Percentiles rank a stretch among this genome's conserved stretches.
Evolutionary conservation across 2,329 filamentous ascomycete species (phyloP).

Genomic region (Tothia fuscella): DNA sequence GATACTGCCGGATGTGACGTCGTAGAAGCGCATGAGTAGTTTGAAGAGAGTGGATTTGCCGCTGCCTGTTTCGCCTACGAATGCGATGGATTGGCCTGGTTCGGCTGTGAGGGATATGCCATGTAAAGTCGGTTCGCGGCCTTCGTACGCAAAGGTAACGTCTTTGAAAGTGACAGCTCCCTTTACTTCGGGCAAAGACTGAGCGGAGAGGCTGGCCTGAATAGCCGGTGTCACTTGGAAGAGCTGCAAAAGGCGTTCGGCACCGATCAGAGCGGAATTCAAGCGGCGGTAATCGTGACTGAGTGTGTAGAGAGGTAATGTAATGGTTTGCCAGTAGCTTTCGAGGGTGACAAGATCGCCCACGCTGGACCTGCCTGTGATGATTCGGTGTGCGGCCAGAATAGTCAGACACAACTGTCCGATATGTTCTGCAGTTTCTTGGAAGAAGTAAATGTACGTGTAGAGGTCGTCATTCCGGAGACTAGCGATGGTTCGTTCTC

Average conservation of each 20-base stretch:
- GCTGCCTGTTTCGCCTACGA: constrained; percentile 50
- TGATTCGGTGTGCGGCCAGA: no score
- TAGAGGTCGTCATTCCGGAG: no score
- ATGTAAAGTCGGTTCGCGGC: constrained; percentile 38
- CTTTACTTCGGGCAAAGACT: constrained; percentile 30
- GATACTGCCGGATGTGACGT: constrained; percentile 40
- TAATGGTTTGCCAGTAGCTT: no score
- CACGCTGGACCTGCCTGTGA: no score
- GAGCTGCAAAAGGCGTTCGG: constrained; percentile 47
- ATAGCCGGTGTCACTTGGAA: constrained; percentile 47
- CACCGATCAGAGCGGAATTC: constrained; percentile 46
- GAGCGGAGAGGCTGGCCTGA: constrained; percentile 34
- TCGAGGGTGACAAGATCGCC: no score
- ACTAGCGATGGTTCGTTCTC: no score
- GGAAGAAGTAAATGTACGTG: no score
- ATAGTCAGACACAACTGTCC: no score
- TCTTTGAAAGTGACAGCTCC: constrained; percentile 43
- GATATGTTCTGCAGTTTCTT: no score
- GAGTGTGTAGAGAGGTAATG: constrained; percentile 37
- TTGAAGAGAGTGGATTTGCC: constrained; percentile 52
- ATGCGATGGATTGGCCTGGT: constrained; percentile 44
- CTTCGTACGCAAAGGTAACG: constrained; percentile 45
- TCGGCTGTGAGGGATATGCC: constrained; percentile 37
- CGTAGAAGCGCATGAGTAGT: constrained; percentile 48
- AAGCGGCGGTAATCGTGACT: constrained; percentile 37